Evolutionary conservation across 306 rosid species (phyloP), one percentile per base, ranked within the genome.

Genomic region (Neltuma alba): DNA sequence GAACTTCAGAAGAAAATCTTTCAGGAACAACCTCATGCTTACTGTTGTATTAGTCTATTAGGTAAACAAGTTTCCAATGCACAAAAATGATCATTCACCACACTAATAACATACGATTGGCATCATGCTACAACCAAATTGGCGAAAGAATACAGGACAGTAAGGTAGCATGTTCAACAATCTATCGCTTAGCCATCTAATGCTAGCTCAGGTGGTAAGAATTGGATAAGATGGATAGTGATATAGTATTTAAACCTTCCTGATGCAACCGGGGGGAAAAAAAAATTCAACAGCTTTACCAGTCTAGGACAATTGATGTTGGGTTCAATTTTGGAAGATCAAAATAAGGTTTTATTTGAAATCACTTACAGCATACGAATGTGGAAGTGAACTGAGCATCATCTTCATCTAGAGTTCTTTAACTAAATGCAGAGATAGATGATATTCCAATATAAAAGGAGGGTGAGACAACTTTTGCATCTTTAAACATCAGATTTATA

Each of bases 361-460:
- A 55, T 55, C 30, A 55, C 28, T 25, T 14, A n/a, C 27, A 54
- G 61, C 61, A 11, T n/a, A 54, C 30, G 12, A 10, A 23, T 23
- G 63, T 33, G 9, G 52, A 47, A 40, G 70, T 23, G 58, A 3
- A 37, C 30, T 37, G 47, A 65, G 36, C 36, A 20, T 60, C 21
- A 50, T 60, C 50, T 78, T 76, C 44, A 60, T 34, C 57, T 77
- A 27, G 52, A 31, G 44, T 41, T 54, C 76, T 62, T 40, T 37
- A 33, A 66, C 4, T 33, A 16, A 50, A 66, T 77, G 52, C 52
- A 33, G 11, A 65, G 52, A 33, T 33, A 33, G 36, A 33, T 2
- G 36, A 33, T 33, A 33, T 33, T 2, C 36, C 4, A 5, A 33
- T 33, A 33, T 33, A 33, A 33, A 3, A 33, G 36, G 2, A 33